Evolutionary conservation across 176 grass and related monocot genomes (phyloP).

Genomic region (Oryza meridionalis): DNA sequence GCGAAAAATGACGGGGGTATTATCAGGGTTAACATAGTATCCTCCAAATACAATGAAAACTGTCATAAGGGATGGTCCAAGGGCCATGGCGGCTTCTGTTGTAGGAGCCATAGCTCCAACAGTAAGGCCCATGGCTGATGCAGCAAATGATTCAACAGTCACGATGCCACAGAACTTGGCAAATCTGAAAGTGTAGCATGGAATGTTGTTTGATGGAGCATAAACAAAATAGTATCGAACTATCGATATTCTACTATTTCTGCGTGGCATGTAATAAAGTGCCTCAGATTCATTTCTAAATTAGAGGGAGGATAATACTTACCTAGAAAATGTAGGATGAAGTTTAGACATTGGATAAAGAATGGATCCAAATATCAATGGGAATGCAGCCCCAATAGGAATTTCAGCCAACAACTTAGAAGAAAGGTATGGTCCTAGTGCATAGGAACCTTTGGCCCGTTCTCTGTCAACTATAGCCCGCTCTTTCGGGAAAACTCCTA

Average conservation of each 20-base stretch:
- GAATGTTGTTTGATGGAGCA: constrained; percentile 9
- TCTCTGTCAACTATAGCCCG: constrained; percentile 92
- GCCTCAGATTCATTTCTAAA: constrained; percentile 11
- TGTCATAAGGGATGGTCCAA: constrained; percentile 96
- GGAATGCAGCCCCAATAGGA: constrained; percentile 88
- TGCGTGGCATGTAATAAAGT: neutral
- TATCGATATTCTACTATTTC: neutral
- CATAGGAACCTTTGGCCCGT: constrained; percentile 86
- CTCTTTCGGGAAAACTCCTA: constrained; percentile 95
- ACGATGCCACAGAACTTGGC: constrained; percentile 92
- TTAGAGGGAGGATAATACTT: constrained; percentile 22
- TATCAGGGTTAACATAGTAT: constrained; percentile 93
- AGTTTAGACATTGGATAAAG: constrained; percentile 98
- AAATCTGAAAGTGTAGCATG: constrained; percentile 55
- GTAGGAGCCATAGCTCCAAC: constrained; percentile 94
- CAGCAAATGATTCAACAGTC: constrained; percentile 90
- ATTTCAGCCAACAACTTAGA: constrained; percentile 93
- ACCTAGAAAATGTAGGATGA: constrained; percentile 86
- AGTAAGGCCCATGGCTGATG: constrained; percentile 95
- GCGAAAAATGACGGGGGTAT: constrained; percentile 82
- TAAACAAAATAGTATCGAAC: neutral
- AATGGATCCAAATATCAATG: constrained; percentile 86
- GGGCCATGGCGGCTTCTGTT: constrained; percentile 92
- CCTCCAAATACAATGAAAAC: constrained; percentile 98
- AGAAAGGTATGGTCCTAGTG: constrained; percentile 84